phyloP scores from a whole-genome alignment of 2,329 filamentous ascomycete genomes.

The Chaetomiaceae sp. region DNA sequence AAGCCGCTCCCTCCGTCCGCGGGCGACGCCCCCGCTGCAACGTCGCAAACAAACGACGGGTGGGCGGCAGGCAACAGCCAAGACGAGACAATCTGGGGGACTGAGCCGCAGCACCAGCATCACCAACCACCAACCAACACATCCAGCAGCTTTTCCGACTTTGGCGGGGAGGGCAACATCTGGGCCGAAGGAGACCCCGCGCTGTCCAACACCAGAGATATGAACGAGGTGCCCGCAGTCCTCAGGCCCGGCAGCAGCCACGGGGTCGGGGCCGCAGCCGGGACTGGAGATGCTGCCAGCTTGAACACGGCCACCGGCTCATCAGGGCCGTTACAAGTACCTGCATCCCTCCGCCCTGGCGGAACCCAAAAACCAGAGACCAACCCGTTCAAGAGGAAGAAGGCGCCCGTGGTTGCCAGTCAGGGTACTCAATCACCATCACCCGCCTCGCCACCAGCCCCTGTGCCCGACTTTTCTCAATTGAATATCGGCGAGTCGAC shows the following conservation, averaged over 20 bases:
- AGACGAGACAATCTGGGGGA: constrained; percentile 30
- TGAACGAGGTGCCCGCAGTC: constrained; percentile 19
- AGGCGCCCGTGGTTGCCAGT: too few species aligned
- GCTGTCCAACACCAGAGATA: neutral
- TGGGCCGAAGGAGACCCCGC: constrained; percentile 29
- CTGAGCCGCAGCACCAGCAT: constrained; percentile 9
- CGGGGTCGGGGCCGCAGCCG: too few species aligned
- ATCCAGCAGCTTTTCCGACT: constrained; percentile 22
- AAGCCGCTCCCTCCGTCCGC: constrained; percentile 34
- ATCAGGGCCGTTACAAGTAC: constrained; percentile 27
- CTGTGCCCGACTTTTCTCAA: constrained; percentile 34
- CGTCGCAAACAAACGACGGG: constrained; percentile 26
- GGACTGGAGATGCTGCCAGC: too few species aligned
- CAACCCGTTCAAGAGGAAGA: constrained; percentile 52
- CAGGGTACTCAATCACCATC: neutral
- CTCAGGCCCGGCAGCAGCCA: constrained; percentile 21
- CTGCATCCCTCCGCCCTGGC: constrained; percentile 30
- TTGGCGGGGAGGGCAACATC: constrained; percentile 33
- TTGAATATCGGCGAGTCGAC: constrained; percentile 39
- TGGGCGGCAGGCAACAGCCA: constrained; percentile 34
- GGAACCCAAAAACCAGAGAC: constrained; percentile 33
- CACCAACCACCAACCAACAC: constrained; percentile 15
- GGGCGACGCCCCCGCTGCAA: constrained; percentile 24
- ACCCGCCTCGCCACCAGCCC: constrained; percentile 13
- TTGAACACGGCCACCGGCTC: too few species aligned